phyloP scores from a whole-genome alignment of 805 yeast genomes.

The Kluyveromyces starmeri region DNA sequence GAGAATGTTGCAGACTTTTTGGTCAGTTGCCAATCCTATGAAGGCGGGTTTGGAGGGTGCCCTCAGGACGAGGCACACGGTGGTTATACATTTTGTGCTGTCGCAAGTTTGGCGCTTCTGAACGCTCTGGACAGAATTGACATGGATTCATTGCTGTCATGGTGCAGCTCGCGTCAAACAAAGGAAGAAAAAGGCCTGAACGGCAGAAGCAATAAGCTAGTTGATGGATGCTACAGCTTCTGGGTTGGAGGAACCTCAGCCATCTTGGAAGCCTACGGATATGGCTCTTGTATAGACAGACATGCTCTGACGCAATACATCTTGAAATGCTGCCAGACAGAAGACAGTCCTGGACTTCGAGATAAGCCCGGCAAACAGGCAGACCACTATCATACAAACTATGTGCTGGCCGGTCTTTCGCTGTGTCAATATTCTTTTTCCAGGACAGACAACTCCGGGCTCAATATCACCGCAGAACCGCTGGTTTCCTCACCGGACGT shows the following conservation, averaged over 20 bases:
- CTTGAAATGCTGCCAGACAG: slow-evolving; percentile 63
- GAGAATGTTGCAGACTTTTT: slow-evolving; percentile 53
- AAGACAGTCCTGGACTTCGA: slow-evolving; percentile 57
- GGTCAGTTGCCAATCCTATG: slow-evolving; percentile 70
- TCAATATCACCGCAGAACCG: slow-evolving; percentile 4
- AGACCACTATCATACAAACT: slow-evolving; percentile 89
- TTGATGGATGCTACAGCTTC: slow-evolving; percentile 92
- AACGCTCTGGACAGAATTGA: slow-evolving; percentile 37
- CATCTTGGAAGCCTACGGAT: slow-evolving; percentile 30
- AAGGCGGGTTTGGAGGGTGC: slow-evolving; percentile 89
- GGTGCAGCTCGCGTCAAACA: slow-evolving; percentile 68
- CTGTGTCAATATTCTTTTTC: slow-evolving; percentile 15
- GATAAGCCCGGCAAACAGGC: slow-evolving; percentile 81
- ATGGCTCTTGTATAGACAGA: slow-evolving; percentile 37
- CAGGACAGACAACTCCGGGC: slow-evolving; percentile 1
- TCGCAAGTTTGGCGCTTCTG: slow-evolving; percentile 49
- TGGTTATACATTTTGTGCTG: slow-evolving; percentile 89
- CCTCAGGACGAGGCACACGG: slow-evolving; percentile 93
- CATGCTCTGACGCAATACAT: slow-evolving; percentile 56
- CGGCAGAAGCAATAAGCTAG: slow-evolving; percentile 88
- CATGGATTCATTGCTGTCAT: slow-evolving; percentile 42
- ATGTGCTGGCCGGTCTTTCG: slow-evolving; percentile 64
- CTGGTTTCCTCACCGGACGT: slow-evolving; percentile 7
- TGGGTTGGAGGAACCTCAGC: slow-evolving; percentile 89
- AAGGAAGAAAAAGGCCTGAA: slow-evolving; percentile 75